Percentiles rank a stretch among this genome's conserved stretches.
Conservation (phyloP, 768 basidiomycete genomes). For the Boletus tomentosulus region DNA sequence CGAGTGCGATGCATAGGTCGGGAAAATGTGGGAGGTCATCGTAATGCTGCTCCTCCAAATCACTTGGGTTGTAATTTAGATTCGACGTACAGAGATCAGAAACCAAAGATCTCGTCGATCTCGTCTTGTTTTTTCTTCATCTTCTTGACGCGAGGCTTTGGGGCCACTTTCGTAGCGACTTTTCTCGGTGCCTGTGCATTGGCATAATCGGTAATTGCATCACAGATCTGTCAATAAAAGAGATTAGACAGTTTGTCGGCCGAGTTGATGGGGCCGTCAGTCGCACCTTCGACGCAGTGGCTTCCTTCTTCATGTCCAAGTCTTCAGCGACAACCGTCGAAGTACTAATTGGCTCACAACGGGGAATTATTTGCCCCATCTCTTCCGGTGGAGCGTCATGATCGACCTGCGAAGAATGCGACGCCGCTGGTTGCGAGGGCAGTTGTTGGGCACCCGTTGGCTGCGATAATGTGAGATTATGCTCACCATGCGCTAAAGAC, state of each 20-base stretch:
- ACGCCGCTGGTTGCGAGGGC: background rate
- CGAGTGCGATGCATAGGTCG: too few species aligned
- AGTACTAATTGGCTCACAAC: background rate
- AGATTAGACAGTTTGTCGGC: background rate
- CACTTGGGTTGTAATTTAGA: background rate
- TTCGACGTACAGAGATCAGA: slow-evolving; percentile 4
- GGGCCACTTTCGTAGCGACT: background rate
- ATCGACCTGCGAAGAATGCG: background rate
- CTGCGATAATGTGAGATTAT: slow-evolving; percentile 14
- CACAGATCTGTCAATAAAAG: background rate
- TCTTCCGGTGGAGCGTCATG: slow-evolving; percentile 12
- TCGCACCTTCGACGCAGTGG: background rate
- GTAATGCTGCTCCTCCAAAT: background rate
- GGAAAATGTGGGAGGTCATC: too few species aligned
- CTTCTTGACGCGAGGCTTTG: slow-evolving; percentile 15
- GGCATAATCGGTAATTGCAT: background rate
- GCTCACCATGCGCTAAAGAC: background rate
- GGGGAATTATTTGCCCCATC: slow-evolving; percentile 10
- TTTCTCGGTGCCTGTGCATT: background rate
- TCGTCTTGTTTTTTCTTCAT: slow-evolving; percentile 21
- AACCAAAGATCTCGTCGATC: slow-evolving; percentile 27
- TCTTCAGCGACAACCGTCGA: background rate
- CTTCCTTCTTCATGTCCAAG: background rate
- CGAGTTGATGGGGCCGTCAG: background rate
- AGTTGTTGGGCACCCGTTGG: slow-evolving; percentile 7